Evolutionary conservation across 306 rosid genomes (phyloP), one percentile per base, ranked within the genome.

Genomic region (Gynostemma pentaphyllum): DNA sequence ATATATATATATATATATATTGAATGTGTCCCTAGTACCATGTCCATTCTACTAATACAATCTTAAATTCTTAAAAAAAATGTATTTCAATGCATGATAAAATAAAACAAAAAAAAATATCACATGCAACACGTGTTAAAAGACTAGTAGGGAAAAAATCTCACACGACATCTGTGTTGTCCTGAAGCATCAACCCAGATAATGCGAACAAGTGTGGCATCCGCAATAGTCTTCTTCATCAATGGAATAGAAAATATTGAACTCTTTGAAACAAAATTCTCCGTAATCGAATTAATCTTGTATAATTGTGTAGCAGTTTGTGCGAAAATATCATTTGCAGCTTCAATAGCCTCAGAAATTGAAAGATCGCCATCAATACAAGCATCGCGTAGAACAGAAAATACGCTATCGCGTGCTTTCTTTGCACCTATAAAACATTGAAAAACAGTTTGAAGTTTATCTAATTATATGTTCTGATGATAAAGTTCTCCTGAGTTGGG

Each of bases 161-260:
- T 81, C 79, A 91, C 98, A 22, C 98, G 95, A 61, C 96, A 88
- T 80, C 98, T 81, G 22, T 85, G 92, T 67, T 88, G 98, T 54
- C 96, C 98, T 2, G 98, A 83, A 55, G 68, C 77, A 79, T 91
- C 98, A 62, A 75, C 81, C 95, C 96, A 91, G 30, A 88, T 68
- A 56, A 91, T 65, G 50, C 96, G 98, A 79, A 91, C 85, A 26
- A 91, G 69, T 45, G 79, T 79, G 48, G 19, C 72, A 50, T 80
- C 86, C 45, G 59, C 68, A 7, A 32, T 72, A 55, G 46, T 60
- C 65, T 61, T 51, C 59, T 57, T 70, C 66, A 56, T 68, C 76
- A 8, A 62, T 32, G 73, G 50, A 40, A 39, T 27, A 7, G 70
- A 74, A 50, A 76, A 49, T 47, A 69, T 23, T 62, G n/a, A 46